Conservation (phyloP, 1,284 basidiomycete species). For the Apiotrichum sp. region DNA sequence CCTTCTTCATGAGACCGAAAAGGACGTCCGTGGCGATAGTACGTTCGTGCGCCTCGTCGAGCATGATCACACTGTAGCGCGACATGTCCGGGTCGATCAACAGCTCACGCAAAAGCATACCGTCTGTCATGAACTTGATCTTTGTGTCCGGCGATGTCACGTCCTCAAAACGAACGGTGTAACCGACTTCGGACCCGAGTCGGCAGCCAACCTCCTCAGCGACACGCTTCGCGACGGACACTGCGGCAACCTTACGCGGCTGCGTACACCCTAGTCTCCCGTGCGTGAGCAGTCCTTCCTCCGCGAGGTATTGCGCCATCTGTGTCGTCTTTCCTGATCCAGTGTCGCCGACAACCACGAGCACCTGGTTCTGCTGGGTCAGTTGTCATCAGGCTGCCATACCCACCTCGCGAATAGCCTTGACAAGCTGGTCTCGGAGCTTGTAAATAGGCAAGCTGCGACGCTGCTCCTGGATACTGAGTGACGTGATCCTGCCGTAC, state of each 20-base stretch:
- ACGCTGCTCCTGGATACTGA: conserved; percentile 92
- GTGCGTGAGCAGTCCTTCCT: conserved; percentile 76
- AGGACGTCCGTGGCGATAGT: conserved; percentile 98
- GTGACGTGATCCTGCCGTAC: conserved; percentile 78
- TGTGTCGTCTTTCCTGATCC: conserved; percentile 91
- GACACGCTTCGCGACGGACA: conserved; percentile 99
- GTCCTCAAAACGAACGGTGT: conserved; percentile 98
- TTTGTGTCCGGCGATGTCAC: conserved; percentile 94
- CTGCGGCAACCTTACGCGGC: conserved; percentile 95
- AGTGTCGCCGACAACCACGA: conserved; percentile 88
- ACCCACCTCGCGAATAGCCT: conserved; percentile 68
- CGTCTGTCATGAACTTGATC: conserved; percentile 99
- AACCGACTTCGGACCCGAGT: conserved; percentile 94
- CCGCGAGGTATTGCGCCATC: conserved; percentile 89
- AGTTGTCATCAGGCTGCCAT: conserved; percentile 4
- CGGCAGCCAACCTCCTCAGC: conserved; percentile 96
- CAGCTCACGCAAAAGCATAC: conserved; percentile 96
- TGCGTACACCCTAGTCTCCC: conserved; percentile 95
- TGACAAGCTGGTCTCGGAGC: conserved; percentile 78
- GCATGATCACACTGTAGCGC: conserved; percentile 91
- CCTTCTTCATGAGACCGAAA: conserved; percentile 94
- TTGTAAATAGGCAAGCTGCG: conserved; percentile 91
- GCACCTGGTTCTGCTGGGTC: conserved; percentile 67
- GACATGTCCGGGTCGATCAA: conserved; percentile 90
- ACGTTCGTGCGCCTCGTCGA: conserved; percentile 98